phyloP scores from a whole-genome alignment of 2,329 filamentous ascomycete species.

The Colletotrichum endophyticum region DNA sequence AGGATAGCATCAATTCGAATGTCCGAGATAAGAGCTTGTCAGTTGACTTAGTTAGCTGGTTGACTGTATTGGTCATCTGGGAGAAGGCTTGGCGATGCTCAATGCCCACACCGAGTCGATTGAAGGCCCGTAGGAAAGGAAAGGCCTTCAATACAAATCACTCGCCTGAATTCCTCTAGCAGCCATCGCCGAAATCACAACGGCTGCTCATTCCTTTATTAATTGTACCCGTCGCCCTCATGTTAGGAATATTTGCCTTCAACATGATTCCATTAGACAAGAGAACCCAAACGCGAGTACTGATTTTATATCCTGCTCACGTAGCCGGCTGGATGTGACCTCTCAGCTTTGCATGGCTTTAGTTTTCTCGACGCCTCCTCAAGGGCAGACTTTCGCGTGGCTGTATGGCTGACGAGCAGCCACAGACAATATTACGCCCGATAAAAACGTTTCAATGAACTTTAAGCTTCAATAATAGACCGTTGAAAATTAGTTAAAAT shows the following conservation, averaged over 20 bases:
- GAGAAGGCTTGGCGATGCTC: not conserved
- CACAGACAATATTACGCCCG: not conserved
- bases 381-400: not conserved
- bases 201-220: not conserved
- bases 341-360: not conserved
- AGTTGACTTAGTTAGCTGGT: rapidly evolving
- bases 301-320: not conserved
- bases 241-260: rapidly evolving
- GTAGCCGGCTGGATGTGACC: not conserved
- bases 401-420: not conserved
- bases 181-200: not conserved
- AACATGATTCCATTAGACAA: rapidly evolving
- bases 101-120: too few relatives aligned
- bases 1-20: too few relatives aligned
- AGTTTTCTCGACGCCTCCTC: not conserved
- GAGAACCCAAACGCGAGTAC: not conserved
- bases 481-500: not conserved
- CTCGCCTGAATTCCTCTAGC: not conserved
- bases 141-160: too few relatives aligned
- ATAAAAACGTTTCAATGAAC: rapidly evolving
- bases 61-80: not conserved
- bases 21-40: too few relatives aligned
- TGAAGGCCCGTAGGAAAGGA: rapidly evolving
- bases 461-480: not conserved
- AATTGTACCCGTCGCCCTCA: not conserved